Percentiles rank a stretch among this genome's conserved stretches.
These are phyloP conservation scores for Lotus japonicus DNA, from an alignment of 306 rosid genomes.

Conservation along the genomic window DNA sequence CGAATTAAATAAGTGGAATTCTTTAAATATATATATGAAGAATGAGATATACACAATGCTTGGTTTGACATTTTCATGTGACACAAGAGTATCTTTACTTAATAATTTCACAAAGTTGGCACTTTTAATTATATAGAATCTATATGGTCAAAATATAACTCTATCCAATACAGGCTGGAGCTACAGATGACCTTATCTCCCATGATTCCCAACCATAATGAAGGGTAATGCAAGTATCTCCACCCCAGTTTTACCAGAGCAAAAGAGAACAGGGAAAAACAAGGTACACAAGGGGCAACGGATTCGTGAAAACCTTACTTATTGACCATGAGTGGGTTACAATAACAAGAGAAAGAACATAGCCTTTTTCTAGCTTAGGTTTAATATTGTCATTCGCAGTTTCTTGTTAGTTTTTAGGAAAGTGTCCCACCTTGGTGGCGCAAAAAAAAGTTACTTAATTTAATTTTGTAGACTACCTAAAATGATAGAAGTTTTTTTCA, in stretches of 20 bases:
- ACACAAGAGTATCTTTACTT: too few species aligned
- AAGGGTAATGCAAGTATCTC: background rate
- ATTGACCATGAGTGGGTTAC: too few species aligned
- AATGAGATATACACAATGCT: too few species aligned
- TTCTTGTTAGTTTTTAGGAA: background rate
- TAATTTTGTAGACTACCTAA: constrained; percentile 5
- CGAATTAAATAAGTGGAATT: too few species aligned
- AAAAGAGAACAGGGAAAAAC: background rate
- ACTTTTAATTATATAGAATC: too few species aligned
- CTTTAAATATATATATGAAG: too few species aligned
- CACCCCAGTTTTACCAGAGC: background rate
- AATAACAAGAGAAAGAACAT: background rate
- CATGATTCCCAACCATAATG: background rate
- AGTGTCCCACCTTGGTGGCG: background rate
- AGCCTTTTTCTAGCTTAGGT: background rate
- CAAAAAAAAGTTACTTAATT: background rate
- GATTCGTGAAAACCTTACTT: too few species aligned
- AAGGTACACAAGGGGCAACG: background rate
- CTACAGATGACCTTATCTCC: too few species aligned
- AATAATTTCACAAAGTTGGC: too few species aligned
- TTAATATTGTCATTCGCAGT: background rate
- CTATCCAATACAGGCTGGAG: too few species aligned
- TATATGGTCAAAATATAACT: too few species aligned
- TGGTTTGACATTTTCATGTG: too few species aligned
- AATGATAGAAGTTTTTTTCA: constrained; percentile 13